Base-by-base conservation (phyloP, 805 yeast genomes). In the Lipomyces mesembrius region DNA sequence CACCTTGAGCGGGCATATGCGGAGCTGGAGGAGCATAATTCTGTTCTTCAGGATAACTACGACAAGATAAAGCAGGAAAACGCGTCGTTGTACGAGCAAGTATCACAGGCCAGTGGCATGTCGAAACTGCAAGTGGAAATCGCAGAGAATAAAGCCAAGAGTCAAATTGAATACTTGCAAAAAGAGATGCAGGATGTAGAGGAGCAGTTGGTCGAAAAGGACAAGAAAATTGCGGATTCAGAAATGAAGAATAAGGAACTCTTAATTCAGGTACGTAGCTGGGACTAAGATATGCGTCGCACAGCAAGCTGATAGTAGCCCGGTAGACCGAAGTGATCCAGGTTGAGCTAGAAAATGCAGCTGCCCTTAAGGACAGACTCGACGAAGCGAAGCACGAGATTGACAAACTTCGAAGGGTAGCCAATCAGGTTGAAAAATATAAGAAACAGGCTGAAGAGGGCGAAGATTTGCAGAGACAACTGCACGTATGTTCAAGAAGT, bases 361-460 rank as follows among this genome's bases (percentile, higher is more conserved):
- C 25, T 11, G 59, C 39, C 14, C 34, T 66, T 2, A 53, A 32
- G 25, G 71, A 68, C 54, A 27, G 59, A 46, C 61, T 68, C n/a
- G 71, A 68, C 49, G 71, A 68, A 46, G 57, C 65, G 6, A 59
- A 59, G n/a, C 71, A 68, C 43, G 71, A 68, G 37, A 58, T 62
- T 39, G 70, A 68, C 27, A 52, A 46, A 27, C 34, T 66, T 27
- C 62, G 64, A 29, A 68, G 63, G 43, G 20, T 39, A 11, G 63
- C 70, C 11, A 51, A 22, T 27, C 69, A 65, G 46, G 59, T 59
- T 22, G 71, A 68, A 12, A 53, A 62, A 49, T 66, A 68, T 37
- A 65, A 63, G 57, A 55, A 51, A n/a, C 71, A 68, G 49, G 65
- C 64, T 6, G 64, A 57, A 11, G 37, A 34, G 37, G 52, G 52